Evolutionary conservation across 805 yeast genomes (phyloP), one percentile per base, ranked within the genome.

Genomic region (Saturnispora quitensis): DNA sequence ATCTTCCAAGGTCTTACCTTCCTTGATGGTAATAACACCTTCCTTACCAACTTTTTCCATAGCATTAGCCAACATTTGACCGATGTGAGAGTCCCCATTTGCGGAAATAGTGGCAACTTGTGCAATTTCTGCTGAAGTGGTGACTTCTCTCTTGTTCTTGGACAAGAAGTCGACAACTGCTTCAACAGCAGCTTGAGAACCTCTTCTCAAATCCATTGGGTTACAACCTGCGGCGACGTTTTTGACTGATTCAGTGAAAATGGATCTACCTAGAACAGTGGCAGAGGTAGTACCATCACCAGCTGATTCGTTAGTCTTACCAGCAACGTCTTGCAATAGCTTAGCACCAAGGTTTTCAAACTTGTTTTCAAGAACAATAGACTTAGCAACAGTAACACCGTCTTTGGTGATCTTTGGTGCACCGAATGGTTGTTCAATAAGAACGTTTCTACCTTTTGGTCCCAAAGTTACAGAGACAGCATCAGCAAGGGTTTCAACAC

Each of bases 261-360:
- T 91, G 53, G 96, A 85, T 71, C 96, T 86, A 60, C 97, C 98
- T 61, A 91, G 77, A 51, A 91, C 95, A 47, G 98, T 93, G 61
- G 98, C 97, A 44, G 96, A 85, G 38, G 99, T 91, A 58, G 99
- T 91, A 72, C 99, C 99, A 65, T 91, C 99, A 73, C 99, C 99
- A 55, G 98, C 97, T 62, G 86, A 79, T 71, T 91, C 97, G 71
- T 93, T 93, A 63, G 99, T 90, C 80, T 87, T 91, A 61, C 95
- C 82, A 43, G 98, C 97, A 54, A 93, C 97, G 68, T 93, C 98
- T 73, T 90, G 97, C 64, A 91, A 74, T 59, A 91, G 77, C 74
- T 87, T 88, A 53, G 97, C 97, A 55, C 99, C 99, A 76, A 93
- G 76, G 73, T 91, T 91, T 75, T 91, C 98, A 64, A 90, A 91